Evolutionary conservation across 805 yeast species (phyloP).

Genomic region (Teunomyces gatunensis): DNA sequence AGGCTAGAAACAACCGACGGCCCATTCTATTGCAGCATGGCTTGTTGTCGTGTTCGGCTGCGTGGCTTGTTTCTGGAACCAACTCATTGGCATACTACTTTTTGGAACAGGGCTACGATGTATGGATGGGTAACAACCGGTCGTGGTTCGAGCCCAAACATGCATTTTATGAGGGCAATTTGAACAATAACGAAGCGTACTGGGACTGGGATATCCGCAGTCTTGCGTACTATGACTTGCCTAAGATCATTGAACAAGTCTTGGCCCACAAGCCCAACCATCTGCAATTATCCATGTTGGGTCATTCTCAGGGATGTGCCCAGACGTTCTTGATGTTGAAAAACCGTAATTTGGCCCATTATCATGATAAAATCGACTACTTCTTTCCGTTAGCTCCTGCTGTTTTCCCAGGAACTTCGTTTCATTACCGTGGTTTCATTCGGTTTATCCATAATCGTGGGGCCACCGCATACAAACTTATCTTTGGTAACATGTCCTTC

Average conservation of each 20-base stretch:
- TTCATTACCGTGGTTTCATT: slow-evolving; percentile 62
- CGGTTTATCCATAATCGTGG: slow-evolving; percentile 57
- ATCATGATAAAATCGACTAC: slow-evolving; percentile 57
- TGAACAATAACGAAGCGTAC: slow-evolving; percentile 48
- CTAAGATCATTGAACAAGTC: slow-evolving; percentile 66
- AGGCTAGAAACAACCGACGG: slow-evolving; percentile 31
- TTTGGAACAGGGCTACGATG: slow-evolving; percentile 64
- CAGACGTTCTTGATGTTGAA: slow-evolving; percentile 74
- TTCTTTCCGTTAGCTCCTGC: slow-evolving; percentile 90
- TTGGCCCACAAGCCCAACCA: slow-evolving; percentile 39
- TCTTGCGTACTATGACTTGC: slow-evolving; percentile 75
- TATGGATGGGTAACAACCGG: slow-evolving; percentile 90
- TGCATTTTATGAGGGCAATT: slow-evolving; percentile 28
- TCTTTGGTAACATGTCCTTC: slow-evolving; percentile 78
- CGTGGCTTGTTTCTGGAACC: slow-evolving; percentile 79
- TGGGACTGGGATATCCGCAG: slow-evolving; percentile 96
- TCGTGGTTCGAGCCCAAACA: slow-evolving; percentile 81
- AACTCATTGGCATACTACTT: slow-evolving; percentile 67
- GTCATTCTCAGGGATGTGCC: slow-evolving; percentile 94
- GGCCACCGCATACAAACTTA: slow-evolving; percentile 39
- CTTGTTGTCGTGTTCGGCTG: slow-evolving; percentile 79
- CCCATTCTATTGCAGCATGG: slow-evolving; percentile 88
- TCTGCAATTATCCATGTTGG: slow-evolving; percentile 57
- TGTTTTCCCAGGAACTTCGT: slow-evolving; percentile 76
- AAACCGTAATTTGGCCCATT: slow-evolving; percentile 24